Conservation (phyloP, 768 basidiomycete genomes). For the Crassisporium funariophilum region DNA sequence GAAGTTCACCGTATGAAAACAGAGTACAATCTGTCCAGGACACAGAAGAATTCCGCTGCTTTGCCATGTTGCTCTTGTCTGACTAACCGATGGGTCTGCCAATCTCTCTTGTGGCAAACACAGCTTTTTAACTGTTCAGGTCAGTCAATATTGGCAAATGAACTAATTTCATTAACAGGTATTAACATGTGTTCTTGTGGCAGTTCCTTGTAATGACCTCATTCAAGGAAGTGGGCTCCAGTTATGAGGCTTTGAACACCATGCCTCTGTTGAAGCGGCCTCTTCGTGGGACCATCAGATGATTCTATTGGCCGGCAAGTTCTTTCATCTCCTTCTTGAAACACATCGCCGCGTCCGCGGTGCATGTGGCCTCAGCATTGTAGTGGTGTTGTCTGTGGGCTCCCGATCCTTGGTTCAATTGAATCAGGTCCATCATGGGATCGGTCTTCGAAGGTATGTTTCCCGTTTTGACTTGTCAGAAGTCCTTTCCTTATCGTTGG, state of each 20-base stretch:
- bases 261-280: constrained; percentile 4
- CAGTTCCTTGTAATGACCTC: too few species aligned
- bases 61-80: too few species aligned
- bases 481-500: constrained; percentile 1
- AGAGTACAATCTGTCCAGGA: too few species aligned
- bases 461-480: constrained; percentile 12
- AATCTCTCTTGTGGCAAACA: too few species aligned
- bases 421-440: constrained; percentile 18
- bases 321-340: constrained; percentile 17
- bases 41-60: too few species aligned
- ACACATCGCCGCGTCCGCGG: constrained; percentile 18
- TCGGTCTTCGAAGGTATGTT: constrained; percentile 15
- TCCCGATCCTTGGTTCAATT: constrained; percentile 21
- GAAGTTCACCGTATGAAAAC: too few species aligned
- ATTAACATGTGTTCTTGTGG: too few species aligned
- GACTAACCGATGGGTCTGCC: too few species aligned
- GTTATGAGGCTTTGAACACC: too few species aligned
- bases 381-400: constrained; percentile 12
- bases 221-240: constrained; percentile 1
- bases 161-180: too few species aligned
- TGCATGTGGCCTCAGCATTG: constrained; percentile 19
- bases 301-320: constrained; percentile 11
- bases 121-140: too few species aligned
- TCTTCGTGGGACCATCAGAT: constrained; percentile 18
- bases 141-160: too few species aligned